A percentile compares a stretch with the other conserved stretches of the same genome.
phyloP scores from a whole-genome alignment of 768 basidiomycete genomes.

The Peribolospora kevripleyi region DNA sequence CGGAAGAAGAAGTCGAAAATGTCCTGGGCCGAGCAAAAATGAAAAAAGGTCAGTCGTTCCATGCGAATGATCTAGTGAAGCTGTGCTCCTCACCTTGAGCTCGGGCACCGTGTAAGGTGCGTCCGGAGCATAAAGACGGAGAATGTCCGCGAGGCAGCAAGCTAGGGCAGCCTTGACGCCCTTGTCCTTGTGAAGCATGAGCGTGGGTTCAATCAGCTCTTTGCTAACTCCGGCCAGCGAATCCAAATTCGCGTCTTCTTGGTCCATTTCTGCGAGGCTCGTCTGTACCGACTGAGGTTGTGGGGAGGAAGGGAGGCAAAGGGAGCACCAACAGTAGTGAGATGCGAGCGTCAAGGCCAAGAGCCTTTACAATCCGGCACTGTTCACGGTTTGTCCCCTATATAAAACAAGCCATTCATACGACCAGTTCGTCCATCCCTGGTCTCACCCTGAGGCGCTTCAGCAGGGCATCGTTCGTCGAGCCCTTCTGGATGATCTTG shows the following conservation, averaged over 20 bases:
- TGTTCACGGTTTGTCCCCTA: too few species aligned
- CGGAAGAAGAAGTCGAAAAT: conserved; percentile 92
- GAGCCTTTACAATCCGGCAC: conserved; percentile 14
- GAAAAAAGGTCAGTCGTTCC: neutral
- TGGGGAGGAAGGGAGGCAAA: neutral
- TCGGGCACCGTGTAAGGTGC: conserved; percentile 78
- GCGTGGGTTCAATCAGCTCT: conserved; percentile 51
- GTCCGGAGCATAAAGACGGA: conserved; percentile 83
- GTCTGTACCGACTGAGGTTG: neutral
- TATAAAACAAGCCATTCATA: too few species aligned
- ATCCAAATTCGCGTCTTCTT: conserved; percentile 51
- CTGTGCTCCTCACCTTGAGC: conserved; percentile 25
- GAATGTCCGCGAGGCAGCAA: conserved; percentile 80
- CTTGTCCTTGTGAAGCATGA: conserved; percentile 81
- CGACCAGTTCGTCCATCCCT: too few species aligned
- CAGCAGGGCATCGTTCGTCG: conserved; percentile 11
- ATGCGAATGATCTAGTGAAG: neutral
- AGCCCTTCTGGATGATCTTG: conserved; percentile 50
- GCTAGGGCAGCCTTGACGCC: conserved; percentile 88
- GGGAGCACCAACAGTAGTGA: neutral
- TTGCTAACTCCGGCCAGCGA: conserved; percentile 47
- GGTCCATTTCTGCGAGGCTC: conserved; percentile 48
- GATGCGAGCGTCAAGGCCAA: neutral
- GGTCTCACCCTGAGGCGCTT: too few species aligned
- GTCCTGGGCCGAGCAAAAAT: conserved; percentile 28